phyloP scores from a whole-genome alignment of 2,329 filamentous ascomycete species.

The Sordariomycetes sp. region DNA sequence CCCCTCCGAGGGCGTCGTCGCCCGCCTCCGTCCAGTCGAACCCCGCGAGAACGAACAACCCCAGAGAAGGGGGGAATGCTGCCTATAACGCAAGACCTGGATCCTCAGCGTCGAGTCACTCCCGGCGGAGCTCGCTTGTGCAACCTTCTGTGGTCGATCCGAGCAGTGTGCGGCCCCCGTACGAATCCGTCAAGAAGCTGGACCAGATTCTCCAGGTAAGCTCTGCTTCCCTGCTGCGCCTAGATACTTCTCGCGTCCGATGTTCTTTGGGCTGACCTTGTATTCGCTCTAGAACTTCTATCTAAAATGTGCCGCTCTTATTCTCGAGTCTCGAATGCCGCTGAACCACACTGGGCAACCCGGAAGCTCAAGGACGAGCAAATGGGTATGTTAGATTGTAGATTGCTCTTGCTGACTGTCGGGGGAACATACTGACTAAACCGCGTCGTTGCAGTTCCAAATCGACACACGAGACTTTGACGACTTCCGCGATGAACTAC shows the following conservation, averaged over 20 bases:
- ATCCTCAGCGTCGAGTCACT: conserved; percentile 22
- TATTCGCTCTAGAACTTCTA: conserved; percentile 64
- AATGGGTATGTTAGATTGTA: conserved; percentile 55
- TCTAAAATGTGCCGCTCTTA: conserved; percentile 72
- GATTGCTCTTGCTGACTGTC: background rate
- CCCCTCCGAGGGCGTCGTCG: conserved; percentile 58
- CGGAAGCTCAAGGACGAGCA: conserved; percentile 53
- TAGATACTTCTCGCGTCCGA: background rate
- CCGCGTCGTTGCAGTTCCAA: conserved; percentile 56
- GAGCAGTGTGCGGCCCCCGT: conserved; percentile 34
- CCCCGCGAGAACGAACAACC: conserved; percentile 58
- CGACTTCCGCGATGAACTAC: conserved; percentile 68
- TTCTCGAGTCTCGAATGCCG: conserved; percentile 68
- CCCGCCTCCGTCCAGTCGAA: conserved; percentile 63
- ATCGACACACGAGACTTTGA: conserved; percentile 89
- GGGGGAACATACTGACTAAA: conserved; percentile 2
- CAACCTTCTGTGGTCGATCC: conserved; percentile 34
- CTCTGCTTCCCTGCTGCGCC: background rate
- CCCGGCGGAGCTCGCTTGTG: conserved; percentile 22
- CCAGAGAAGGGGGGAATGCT: conserved; percentile 42
- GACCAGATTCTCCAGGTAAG: conserved; percentile 85
- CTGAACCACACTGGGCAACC: conserved; percentile 37
- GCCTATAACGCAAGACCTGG: conserved; percentile 26
- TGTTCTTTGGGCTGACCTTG: background rate
- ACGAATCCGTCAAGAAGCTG: conserved; percentile 63